Evolutionary conservation across 2,329 filamentous ascomycete species (phyloP).

Genomic region (Neophaeococcomyces aloes): DNA sequence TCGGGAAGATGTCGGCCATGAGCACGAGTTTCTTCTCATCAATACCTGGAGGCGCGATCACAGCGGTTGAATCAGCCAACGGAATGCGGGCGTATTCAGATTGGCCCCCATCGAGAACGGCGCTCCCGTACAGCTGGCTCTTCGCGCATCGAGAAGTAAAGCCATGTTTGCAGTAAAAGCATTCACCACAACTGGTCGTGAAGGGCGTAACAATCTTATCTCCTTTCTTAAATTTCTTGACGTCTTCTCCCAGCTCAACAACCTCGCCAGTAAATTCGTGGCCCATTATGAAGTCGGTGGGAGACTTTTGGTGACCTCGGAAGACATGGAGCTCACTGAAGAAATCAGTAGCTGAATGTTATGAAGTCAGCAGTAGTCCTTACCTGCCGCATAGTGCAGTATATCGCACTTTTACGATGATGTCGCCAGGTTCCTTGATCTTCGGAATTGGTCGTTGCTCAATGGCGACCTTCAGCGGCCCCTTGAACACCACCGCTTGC

Average conservation of each 20-base stretch:
- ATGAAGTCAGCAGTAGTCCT: no score
- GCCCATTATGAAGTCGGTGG: slow-evolving; percentile 41
- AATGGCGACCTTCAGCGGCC: slow-evolving; percentile 44
- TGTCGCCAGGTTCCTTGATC: slow-evolving; percentile 37
- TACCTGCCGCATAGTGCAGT: slow-evolving; percentile 19
- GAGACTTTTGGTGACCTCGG: slow-evolving; percentile 42
- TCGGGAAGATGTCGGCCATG: slow-evolving; percentile 24
- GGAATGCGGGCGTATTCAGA: slow-evolving; percentile 47
- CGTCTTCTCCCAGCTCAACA: slow-evolving; percentile 35
- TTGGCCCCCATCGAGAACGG: slow-evolving; percentile 46
- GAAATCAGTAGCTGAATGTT: no score
- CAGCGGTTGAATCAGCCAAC: slow-evolving; percentile 41
- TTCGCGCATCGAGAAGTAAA: slow-evolving; percentile 45
- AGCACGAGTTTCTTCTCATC: slow-evolving; percentile 25
- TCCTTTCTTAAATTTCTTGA: slow-evolving; percentile 39
- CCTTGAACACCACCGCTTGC: slow-evolving; percentile 83
- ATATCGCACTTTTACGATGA: slow-evolving; percentile 33
- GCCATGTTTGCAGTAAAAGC: slow-evolving; percentile 42
- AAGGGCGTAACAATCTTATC: slow-evolving; percentile 43
- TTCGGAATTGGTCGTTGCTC: slow-evolving; percentile 36
- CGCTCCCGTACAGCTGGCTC: slow-evolving; percentile 35
- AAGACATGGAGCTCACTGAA: slow-evolving; percentile 48
- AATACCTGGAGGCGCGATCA: slow-evolving; percentile 31
- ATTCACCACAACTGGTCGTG: slow-evolving; percentile 43
- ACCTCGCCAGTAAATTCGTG: slow-evolving; percentile 46